Evolutionary conservation across 1,284 basidiomycete genomes (phyloP), one percentile per base, ranked within the genome.

Genomic region (Grifola frondosa): DNA sequence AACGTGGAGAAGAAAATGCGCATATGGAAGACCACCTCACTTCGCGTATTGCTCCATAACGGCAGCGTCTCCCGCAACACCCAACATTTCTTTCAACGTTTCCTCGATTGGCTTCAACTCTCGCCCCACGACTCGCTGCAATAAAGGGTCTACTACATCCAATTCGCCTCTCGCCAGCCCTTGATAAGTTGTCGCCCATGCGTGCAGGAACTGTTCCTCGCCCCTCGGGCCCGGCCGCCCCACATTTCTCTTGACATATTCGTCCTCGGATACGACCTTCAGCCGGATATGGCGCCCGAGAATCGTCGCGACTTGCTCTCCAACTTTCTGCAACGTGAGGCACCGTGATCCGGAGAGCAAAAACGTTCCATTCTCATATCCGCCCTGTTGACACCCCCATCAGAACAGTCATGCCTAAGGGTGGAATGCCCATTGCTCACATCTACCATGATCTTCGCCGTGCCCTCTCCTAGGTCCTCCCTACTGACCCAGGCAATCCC

Each of bases 401-500:
- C 6, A 42, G 19, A 10, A 32, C 20, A 16, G 2, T 26, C 8
- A 2, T 16, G 30, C 20, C 16, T 5, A 24, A 15, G 13, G 24
- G 8, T 20, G 15, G 7, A 20, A 16, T 5, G 31, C n/a, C n/a
- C n/a, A n/a, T n/a, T 8, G 35, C 53, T 12, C 33, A 59, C 57
- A 33, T 51, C 45, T 2, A 54, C 55, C 47, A 66, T 57, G 17
- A 66, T 54, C 42, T 51, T 58, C 38, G 63, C 63, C 4, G 63
- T 66, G 1, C 58, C 64, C 42, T 65, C 64, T 1, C 63, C 64
- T 3, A 66, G 54, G 34, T 65, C 64, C 34, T 59, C 59, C 33
- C 62, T 44, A 31, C 53, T 55, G 16, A 57, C 63, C 63, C 63
- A 66, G 2, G 63, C 62, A 36, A 66, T 58, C 30, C 46, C 54